phyloP scores from a whole-genome alignment of 176 grass and related monocot genomes.

The Melocanna baccifera region DNA sequence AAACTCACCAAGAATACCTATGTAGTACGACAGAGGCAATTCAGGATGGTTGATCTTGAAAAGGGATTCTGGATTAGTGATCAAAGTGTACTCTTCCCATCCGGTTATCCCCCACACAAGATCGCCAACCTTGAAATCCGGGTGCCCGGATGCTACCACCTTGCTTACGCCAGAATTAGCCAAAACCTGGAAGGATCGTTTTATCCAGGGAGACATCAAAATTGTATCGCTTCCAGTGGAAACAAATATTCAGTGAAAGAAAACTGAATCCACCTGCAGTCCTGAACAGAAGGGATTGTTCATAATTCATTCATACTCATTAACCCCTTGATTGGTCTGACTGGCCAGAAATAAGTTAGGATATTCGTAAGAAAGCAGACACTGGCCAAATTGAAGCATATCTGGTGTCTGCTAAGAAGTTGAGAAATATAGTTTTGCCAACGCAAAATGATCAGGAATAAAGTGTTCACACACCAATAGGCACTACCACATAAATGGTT shows the following conservation, averaged over 20 bases:
- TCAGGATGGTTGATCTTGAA: constrained; percentile 65
- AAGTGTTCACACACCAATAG: too few species aligned
- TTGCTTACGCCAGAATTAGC: constrained; percentile 34
- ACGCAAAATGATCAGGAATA: too few species aligned
- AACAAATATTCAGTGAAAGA: background rate
- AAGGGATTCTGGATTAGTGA: constrained; percentile 35
- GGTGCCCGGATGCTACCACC: constrained; percentile 55
- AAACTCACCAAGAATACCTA: constrained; percentile 58
- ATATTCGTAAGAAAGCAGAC: too few species aligned
- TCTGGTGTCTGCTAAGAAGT: too few species aligned
- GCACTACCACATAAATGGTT: too few species aligned
- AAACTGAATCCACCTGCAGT: too few species aligned
- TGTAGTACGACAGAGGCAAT: constrained; percentile 67
- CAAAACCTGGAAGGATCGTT: background rate
- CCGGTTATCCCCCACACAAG: constrained; percentile 53
- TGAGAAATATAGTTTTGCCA: too few species aligned
- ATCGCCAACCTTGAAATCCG: constrained; percentile 47
- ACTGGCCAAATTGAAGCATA: too few species aligned
- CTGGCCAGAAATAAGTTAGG: background rate
- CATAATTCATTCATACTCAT: background rate
- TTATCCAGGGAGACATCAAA: background rate
- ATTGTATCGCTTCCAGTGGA: background rate
- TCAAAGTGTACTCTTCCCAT: constrained; percentile 67
- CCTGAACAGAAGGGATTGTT: background rate
- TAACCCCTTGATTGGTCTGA: background rate